These are phyloP conservation scores for Nitzschia putrida DNA, from an alignment of 108 stramenopile genomes.

Conservation along the genomic window DNA sequence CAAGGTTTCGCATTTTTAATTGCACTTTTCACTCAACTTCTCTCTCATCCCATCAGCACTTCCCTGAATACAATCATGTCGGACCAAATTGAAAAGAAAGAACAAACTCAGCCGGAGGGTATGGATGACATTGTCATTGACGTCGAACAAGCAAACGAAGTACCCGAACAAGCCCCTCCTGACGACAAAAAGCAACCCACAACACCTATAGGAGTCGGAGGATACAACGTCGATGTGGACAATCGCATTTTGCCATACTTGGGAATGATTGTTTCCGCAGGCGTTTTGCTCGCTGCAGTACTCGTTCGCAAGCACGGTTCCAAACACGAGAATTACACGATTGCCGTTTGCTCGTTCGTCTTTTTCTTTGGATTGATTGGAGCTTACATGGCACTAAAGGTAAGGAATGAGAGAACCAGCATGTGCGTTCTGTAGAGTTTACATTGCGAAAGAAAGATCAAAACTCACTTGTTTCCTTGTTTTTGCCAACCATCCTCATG, in stretches of 20 bases:
- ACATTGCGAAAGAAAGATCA: background rate
- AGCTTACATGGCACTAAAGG: constrained; percentile 14
- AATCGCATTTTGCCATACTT: constrained; percentile 35
- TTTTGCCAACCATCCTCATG: background rate
- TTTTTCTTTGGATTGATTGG: constrained; percentile 22
- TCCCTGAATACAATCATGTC: no score
- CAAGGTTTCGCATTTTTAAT: no score
- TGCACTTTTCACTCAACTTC: no score
- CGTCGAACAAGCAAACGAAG: background rate
- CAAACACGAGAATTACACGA: constrained; percentile 30
- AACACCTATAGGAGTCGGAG: constrained; percentile 6
- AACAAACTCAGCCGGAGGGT: no score
- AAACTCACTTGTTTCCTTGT: background rate
- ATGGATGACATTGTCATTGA: background rate
- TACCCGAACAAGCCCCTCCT: background rate
- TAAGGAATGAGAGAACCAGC: background rate
- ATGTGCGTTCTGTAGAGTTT: no score
- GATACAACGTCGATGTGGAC: constrained; percentile 11
- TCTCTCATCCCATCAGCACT: no score
- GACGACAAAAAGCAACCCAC: background rate
- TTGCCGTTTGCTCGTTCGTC: constrained; percentile 36
- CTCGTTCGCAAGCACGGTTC: constrained; percentile 4
- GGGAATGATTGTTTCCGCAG: constrained; percentile 32
- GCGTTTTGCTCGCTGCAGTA: constrained; percentile 47
- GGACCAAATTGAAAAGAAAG: no score